A percentile compares a stretch with the other conserved stretches of the same genome.
These are phyloP conservation scores for Chytridium lagenaria DNA, from an alignment of 371 early-diverging fungal species.

Conservation along the genomic window DNA sequence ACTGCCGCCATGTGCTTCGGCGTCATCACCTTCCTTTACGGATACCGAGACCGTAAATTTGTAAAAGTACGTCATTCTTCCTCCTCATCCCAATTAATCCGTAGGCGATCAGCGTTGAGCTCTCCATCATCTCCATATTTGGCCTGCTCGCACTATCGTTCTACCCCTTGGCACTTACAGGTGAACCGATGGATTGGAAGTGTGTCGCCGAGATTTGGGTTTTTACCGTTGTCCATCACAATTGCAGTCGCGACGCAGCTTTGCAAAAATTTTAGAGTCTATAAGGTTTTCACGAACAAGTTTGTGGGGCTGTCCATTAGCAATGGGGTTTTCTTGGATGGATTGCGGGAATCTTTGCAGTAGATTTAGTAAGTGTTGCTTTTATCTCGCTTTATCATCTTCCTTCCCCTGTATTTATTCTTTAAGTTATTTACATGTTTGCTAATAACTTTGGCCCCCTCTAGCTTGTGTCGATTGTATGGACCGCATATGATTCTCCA, in stretches of 20 bases:
- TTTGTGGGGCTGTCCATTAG: conserved; percentile 2
- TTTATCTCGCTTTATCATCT: too few relatives aligned
- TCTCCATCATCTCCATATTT: conserved; percentile 15
- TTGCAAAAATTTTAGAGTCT: conserved; percentile 26
- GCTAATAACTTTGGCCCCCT: not conserved
- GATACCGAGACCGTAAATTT: not conserved
- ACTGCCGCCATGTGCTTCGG: not conserved
- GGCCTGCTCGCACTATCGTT: conserved; percentile 10
- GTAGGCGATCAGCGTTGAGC: not conserved
- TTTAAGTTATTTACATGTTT: not conserved
- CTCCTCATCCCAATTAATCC: not conserved
- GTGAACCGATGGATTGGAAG: conserved; percentile 12
- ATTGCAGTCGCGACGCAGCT: conserved; percentile 25
- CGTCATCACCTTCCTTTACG: not conserved
- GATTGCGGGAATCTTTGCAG: not conserved
- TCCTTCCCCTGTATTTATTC: too few relatives aligned
- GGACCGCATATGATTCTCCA: conserved; percentile 8
- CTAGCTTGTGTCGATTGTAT: not conserved
- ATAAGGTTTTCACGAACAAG: conserved; percentile 16
- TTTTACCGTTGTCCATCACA: conserved; percentile 28
- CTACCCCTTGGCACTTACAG: conserved; percentile 28
- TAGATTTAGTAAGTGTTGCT: conserved; percentile 8
- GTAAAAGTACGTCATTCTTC: conserved; percentile 23
- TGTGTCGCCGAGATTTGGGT: conserved; percentile 30
- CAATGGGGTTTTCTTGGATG: not conserved